These are phyloP conservation scores for Myxozyma nipponensis DNA, from an alignment of 805 yeast genomes.

Conservation along the genomic window DNA sequence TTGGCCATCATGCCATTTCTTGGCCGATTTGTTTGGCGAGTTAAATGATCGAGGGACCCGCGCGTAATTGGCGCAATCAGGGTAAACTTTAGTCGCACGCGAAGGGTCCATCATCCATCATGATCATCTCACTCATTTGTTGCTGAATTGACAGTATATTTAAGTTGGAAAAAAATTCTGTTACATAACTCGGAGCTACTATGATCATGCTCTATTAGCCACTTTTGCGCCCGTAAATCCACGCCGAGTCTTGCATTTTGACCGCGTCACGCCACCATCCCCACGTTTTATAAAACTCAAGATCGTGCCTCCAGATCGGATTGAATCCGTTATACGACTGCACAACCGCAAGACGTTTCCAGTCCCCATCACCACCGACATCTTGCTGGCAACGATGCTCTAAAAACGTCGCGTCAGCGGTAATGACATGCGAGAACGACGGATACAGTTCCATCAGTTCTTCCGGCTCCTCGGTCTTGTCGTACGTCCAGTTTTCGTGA, in stretches of 20 bases:
- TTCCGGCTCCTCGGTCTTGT: conserved; percentile 61
- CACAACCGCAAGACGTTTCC: conserved; percentile 45
- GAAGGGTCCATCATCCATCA: no score
- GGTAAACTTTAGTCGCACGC: no score
- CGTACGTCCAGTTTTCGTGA: conserved; percentile 49
- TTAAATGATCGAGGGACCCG: no score
- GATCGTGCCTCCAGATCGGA: conserved; percentile 10
- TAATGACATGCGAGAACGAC: conserved; percentile 50
- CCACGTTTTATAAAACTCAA: conserved; percentile 1
- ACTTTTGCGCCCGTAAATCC: conserved; percentile 5
- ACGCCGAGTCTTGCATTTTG: conserved; percentile 11
- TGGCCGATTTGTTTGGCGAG: no score
- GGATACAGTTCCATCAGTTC: conserved; percentile 45
- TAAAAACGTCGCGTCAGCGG: conserved; percentile 33
- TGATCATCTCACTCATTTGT: no score
- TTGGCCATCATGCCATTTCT: no score
- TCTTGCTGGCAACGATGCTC: conserved; percentile 1
- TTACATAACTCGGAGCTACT: no score
- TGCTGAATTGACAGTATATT: no score
- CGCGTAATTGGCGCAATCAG: no score
- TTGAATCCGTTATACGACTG: conserved; percentile 43
- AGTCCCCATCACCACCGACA: conserved; percentile 32
- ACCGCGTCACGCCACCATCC: conserved; percentile 21
- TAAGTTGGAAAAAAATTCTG: no score
- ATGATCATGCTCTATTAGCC: no score